A percentile compares a stretch with the other conserved stretches of the same genome.
Evolutionary conservation across 2,329 filamentous ascomycete genomes (phyloP).

Genomic region (Cordyceps fumosorosea): DNA sequence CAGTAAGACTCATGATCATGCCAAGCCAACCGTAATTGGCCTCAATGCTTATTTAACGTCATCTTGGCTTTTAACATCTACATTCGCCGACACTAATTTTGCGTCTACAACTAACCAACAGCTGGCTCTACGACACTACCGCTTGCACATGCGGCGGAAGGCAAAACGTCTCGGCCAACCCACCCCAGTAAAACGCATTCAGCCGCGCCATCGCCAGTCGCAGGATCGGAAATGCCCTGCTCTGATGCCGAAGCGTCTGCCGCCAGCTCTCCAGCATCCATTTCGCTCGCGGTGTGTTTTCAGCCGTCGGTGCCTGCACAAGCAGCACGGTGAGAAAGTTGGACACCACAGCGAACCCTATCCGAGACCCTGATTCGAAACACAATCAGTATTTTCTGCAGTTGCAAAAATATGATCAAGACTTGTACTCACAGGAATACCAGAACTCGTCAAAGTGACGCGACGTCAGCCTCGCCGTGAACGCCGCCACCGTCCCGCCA

Average conservation of each 20-base stretch:
- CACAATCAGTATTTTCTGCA: background rate
- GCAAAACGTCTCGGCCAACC: conserved; percentile 14
- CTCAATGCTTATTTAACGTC: background rate
- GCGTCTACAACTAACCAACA: background rate
- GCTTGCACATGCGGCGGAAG: conserved; percentile 15
- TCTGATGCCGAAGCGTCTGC: conserved; percentile 12
- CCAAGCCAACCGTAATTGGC: background rate
- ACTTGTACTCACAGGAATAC: conserved; percentile 13
- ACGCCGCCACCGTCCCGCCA: conserved; percentile 11
- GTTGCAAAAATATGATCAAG: no score
- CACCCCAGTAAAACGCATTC: conserved; percentile 13
- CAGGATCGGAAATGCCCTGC: conserved; percentile 13
- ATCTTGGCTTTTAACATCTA: background rate
- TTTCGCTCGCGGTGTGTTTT: conserved; percentile 14
- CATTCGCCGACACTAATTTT: background rate
- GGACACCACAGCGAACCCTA: conserved; percentile 15
- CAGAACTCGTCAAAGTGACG: conserved; percentile 16
- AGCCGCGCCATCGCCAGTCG: conserved; percentile 14
- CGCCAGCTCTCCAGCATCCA: conserved; percentile 16
- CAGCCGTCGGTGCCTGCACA: conserved; percentile 14
- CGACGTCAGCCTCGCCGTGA: conserved; percentile 13
- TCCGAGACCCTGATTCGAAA: conserved; percentile 9
- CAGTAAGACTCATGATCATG: background rate
- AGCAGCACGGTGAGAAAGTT: conserved; percentile 16
- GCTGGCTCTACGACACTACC: background rate